Evolutionary conservation across 2,329 filamentous ascomycete species (phyloP), one percentile per base, ranked within the genome.

Genomic region (Scedosporium boydii): DNA sequence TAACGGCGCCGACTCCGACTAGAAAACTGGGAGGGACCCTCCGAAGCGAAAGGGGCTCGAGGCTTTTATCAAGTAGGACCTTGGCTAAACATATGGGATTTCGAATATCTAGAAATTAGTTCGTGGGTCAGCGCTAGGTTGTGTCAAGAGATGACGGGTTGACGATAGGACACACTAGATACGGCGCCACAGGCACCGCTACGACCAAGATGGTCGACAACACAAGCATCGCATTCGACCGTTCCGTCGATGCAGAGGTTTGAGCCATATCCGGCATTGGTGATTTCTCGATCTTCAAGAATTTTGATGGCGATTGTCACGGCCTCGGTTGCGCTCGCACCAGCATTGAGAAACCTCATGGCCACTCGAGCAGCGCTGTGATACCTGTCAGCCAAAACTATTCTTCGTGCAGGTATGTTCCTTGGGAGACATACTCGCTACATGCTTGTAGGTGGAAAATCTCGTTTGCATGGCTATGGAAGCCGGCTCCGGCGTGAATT

Each of bases 201-300:
- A 66, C 92, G 87, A 51, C 96, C 95, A 59, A 88, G 79, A 72
- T 98, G 90, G 70, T 99, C 93, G 48, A 99, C 89, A 61, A 99
- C 84, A 0, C 91, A 93, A 62, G 95, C 95, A 78, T 99, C 95
- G 68, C 93, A 96, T 73, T 99, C 95, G 12, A 98, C 95, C 1
- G 87, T 84, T 1, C 95, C 95, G 68, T 97, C 89, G 65, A 96
- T 90, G 55, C 91, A 88, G 26, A 99, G 79, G 69, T 99, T 99
- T 75, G 95, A 99, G 57, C 96, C 95, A 72, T 90, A 98, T 0
- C 95, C 95, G 44, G 93, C 90, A 73, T 99, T 99, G 42, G 96
- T 99, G 67, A 99, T 96, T 69, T 97, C 92, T 63, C 89, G 87
- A 72, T 99, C 91, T 75, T 99, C 95, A 18, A 99, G 85, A 21